Conservation (phyloP, 192 early-diverging fungal species). For the Coemansia guatemalensis region DNA sequence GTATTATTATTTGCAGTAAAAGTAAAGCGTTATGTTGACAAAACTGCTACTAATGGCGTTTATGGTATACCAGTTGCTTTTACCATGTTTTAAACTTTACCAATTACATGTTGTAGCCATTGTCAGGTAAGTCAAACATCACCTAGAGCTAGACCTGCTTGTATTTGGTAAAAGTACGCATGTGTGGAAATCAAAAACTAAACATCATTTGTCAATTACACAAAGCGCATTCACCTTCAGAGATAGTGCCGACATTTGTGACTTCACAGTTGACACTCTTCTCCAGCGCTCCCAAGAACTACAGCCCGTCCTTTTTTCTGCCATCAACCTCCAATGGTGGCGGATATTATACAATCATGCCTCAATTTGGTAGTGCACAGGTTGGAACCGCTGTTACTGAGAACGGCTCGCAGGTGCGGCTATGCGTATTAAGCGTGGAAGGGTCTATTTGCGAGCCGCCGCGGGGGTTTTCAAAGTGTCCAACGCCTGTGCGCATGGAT, state of each 20-base stretch:
- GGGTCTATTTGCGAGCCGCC: conserved; percentile 35
- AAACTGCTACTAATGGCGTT: neutral
- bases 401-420: conserved; percentile 10
- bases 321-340: conserved; percentile 2
- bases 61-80: neutral
- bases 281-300: conserved; percentile 10
- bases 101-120: conserved; percentile 4
- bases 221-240: neutral
- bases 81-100: neutral
- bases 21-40: neutral
- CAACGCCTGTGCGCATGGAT: conserved; percentile 22
- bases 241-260: conserved; percentile 16
- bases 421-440: conserved; percentile 41
- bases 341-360: conserved; percentile 24
- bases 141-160: neutral
- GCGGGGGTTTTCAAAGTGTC: conserved; percentile 27
- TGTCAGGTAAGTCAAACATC: conserved; percentile 11
- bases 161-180: no score
- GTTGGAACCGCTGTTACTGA: conserved; percentile 23
- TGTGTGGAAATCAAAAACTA: no score
- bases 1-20: neutral
- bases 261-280: conserved; percentile 26
- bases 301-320: conserved; percentile 26
- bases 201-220: neutral
- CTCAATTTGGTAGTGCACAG: conserved; percentile 39